These are phyloP conservation scores for Hypholoma fasciculare DNA, from an alignment of 768 basidiomycete species.

Conservation along the genomic window DNA sequence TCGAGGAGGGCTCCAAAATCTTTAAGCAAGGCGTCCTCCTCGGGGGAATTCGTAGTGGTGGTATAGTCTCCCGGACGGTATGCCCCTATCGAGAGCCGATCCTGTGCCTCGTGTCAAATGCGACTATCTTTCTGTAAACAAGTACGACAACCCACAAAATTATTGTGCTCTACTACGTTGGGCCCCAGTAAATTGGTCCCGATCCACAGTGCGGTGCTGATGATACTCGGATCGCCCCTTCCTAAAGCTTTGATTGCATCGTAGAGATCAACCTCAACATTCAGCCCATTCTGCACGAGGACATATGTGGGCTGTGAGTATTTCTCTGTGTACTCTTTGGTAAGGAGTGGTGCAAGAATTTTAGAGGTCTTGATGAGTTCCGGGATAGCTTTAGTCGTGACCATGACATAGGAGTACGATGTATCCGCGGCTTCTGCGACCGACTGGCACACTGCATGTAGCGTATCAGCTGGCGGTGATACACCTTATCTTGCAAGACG, in stretches of 20 bases:
- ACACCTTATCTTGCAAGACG: conserved; percentile 17
- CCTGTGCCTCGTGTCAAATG: conserved; percentile 31
- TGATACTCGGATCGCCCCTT: conserved; percentile 47
- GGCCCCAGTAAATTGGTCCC: conserved; percentile 46
- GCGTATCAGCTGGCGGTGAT: neutral
- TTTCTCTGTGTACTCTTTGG: conserved; percentile 41
- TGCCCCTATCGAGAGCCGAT: conserved; percentile 51
- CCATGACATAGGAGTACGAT: conserved; percentile 62
- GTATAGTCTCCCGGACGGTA: conserved; percentile 48
- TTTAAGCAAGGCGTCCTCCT: conserved; percentile 40
- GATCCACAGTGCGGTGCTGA: conserved; percentile 58
- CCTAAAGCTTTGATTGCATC: conserved; percentile 43
- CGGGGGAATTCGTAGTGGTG: conserved; percentile 39
- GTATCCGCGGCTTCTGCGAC: conserved; percentile 61
- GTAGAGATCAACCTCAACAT: conserved; percentile 68
- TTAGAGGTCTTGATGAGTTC: conserved; percentile 58
- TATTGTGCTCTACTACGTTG: conserved; percentile 50
- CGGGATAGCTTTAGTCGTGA: conserved; percentile 73
- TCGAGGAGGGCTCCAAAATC: conserved; percentile 47
- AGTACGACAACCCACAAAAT: conserved; percentile 41
- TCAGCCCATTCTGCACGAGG: conserved; percentile 71
- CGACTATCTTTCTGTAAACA: neutral
- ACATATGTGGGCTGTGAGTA: conserved; percentile 59
- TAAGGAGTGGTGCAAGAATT: conserved; percentile 57
- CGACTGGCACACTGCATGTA: conserved; percentile 50